A percentile compares a stretch with the other conserved stretches of the same genome.
Conservation (phyloP, 352 stramenopile genomes). For the Globisporangium acanthophoron region DNA sequence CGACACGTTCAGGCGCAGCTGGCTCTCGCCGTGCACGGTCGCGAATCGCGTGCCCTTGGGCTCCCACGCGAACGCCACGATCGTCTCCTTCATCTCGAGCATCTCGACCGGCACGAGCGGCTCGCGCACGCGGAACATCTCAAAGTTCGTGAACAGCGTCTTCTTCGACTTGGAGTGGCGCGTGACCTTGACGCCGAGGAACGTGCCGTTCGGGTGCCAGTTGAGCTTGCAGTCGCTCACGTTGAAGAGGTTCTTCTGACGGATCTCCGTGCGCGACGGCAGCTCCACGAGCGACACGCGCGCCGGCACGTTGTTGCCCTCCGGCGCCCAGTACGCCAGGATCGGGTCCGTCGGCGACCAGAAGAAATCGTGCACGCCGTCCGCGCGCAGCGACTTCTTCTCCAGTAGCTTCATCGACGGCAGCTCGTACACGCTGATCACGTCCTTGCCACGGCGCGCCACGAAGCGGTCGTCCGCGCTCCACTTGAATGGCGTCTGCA, state of each 20-base stretch:
- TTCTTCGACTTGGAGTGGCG: conserved; percentile 94
- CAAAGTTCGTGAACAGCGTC: conserved; percentile 98
- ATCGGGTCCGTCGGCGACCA: conserved; percentile 96
- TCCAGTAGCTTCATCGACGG: conserved; percentile 97
- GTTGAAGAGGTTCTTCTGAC: conserved; percentile 99
- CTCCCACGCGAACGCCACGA: conserved; percentile 97
- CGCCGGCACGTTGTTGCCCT: conserved; percentile 92
- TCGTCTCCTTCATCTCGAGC: conserved; percentile 95
- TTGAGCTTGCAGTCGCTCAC: conserved; percentile 93
- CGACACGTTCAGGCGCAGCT: conserved; percentile 90
- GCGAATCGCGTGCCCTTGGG: conserved; percentile 95
- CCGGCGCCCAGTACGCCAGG: conserved; percentile 95
- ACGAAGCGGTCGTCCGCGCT: conserved; percentile 94
- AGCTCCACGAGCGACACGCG: conserved; percentile 97
- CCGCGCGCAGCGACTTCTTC: conserved; percentile 94
- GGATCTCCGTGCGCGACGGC: conserved; percentile 91
- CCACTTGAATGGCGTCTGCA: conserved; percentile 94
- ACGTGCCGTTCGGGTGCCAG: conserved; percentile 96
- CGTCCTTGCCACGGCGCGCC: conserved; percentile 91
- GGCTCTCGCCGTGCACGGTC: conserved; percentile 93
- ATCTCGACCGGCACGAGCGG: conserved; percentile 96
- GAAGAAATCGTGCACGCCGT: conserved; percentile 97
- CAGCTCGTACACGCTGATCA: conserved; percentile 94
- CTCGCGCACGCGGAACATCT: conserved; percentile 96
- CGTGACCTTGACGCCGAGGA: conserved; percentile 88